Evolutionary conservation across 768 basidiomycete genomes (phyloP), one percentile per base, ranked within the genome.

Genomic region (Flagelloscypha sp.): DNA sequence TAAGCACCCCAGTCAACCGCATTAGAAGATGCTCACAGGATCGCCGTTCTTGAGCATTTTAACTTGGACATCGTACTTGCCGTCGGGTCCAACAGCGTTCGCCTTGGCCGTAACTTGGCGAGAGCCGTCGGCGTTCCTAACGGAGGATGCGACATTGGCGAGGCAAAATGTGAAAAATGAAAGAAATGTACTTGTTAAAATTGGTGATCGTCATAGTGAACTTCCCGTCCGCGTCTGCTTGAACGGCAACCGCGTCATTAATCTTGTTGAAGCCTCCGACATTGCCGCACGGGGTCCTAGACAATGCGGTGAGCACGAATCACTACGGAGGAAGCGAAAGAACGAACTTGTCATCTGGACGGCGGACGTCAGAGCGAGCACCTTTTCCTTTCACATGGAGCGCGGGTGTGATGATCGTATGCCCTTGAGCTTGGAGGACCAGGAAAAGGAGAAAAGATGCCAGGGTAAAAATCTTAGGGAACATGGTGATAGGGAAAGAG

Each of bases 11-110:
- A 5, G 30, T 22, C 22, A 18, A 32, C 16, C 23, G 18, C 12
- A 11, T 27, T 12, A 3, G 19, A 24, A 27, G 13, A 24, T 7
- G 55, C 66, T 48, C 41, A 74, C 73, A n/a, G 55, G 50, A 35
- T 62, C 55, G 22, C 74, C 73, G 43, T 76, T 75, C 38, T 49
- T 58, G 8, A 60, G 47, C 16, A 74, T 57, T 1, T 56, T 63
- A 1, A 65, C 64, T 4, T 57, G 61, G 11, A 65, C 65, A 13
- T 47, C 43, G 36, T 60, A 56, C 7, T 37, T 48, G 28, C 47
- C 51, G 27, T 57, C 57, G 10, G 48, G 50, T 21, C 53, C 60
- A n/a, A 65, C 59, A 6, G 63, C 48, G 44, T 74, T 68, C n/a
- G 75, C 63, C 23, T 59, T 46, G n/a, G 66, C 62, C 1, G 58